A percentile compares a stretch with the other conserved stretches of the same genome.
Conservation (phyloP, 495 filamentous ascomycete genomes). For the Aspergillus ostianus region DNA sequence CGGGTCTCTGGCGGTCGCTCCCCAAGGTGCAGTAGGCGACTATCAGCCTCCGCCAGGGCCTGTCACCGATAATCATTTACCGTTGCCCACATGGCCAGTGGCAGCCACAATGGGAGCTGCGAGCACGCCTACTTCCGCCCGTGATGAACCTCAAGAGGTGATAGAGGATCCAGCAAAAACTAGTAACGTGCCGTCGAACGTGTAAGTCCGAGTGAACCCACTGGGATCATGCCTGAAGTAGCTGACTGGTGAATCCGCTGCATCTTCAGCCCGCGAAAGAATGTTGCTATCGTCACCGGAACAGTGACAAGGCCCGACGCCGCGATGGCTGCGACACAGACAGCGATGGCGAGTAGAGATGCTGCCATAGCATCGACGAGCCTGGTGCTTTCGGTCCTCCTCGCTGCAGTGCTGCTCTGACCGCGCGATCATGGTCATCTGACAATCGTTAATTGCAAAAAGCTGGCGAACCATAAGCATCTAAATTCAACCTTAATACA, state of each 20-base stretch:
- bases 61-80: slow-evolving; percentile 2
- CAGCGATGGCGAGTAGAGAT: slow-evolving; percentile 7
- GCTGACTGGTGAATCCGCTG: slow-evolving; percentile 1
- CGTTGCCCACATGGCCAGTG: not conserved
- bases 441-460: too few species aligned
- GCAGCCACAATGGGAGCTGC: not conserved
- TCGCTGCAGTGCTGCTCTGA: slow-evolving; percentile 12
- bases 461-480: too few species aligned
- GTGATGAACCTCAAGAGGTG: not conserved
- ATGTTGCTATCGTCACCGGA: slow-evolving; percentile 8
- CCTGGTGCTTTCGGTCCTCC: slow-evolving; percentile 2
- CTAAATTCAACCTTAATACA: too few species aligned
- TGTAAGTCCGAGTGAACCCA: not conserved
- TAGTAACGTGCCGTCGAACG: not conserved
- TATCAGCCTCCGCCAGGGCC: slow-evolving; percentile 18
- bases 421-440: not conserved
- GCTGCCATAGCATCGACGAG: not conserved
- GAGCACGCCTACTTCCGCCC: not conserved
- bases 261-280: not conserved
- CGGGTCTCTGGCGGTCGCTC: slow-evolving; percentile 19
- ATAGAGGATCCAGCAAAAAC: not conserved
- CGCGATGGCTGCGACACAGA: slow-evolving; percentile 9
- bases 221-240: not conserved
- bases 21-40: slow-evolving; percentile 19
- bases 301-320: slow-evolving; percentile 8